Evolutionary conservation across 2,329 filamentous ascomycete genomes (phyloP), one percentile per base, ranked within the genome.

Genomic region (Epichloe coenophiala): DNA sequence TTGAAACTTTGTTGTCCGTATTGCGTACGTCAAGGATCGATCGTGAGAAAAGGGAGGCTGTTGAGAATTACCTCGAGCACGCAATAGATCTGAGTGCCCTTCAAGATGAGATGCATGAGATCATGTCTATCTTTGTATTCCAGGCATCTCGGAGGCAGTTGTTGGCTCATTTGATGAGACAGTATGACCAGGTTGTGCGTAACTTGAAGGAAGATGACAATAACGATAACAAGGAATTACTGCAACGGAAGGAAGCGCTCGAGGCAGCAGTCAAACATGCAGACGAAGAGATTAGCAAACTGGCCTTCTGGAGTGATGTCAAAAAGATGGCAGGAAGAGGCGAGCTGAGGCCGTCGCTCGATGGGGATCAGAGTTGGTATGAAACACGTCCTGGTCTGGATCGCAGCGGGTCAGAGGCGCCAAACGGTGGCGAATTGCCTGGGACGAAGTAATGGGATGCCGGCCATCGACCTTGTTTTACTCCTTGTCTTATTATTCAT

Each of bases 301-400:
- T 95, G 6, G 88, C 94, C 47, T 94, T 89, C 63, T 95, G 91
- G 84, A 90, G 85, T 61, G 87, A 95, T 61, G 79, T 88, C 55
- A 86, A 82, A 64, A 77, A 77, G 15, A 81, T 88, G 68, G 77
- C 83, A 0, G 72, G 74, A 55, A 67, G 65, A 11, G 76, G 76
- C 35, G 69, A 75, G 48, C 65, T 72, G 3, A 65, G 63, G 36
- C 65, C 68, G 17, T 74, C 71, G 2, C 68, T 73, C 2, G 71
- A 72, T 31, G 52, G 56, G 17, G 56, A 64, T 19, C 61, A 63
- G 49, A 63, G 61, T 42, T 64, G 65, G 54, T 64, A 68, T 46
- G 61, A 68, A 3, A 64, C 63, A 13, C 78, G 74, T 72, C 64
- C 71, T 55, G 76, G 75, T 5, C 58, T 78, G 33, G 77, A 80